Evolutionary conservation across 768 basidiomycete genomes (phyloP).

Genomic region (Lactarius tabidus): DNA sequence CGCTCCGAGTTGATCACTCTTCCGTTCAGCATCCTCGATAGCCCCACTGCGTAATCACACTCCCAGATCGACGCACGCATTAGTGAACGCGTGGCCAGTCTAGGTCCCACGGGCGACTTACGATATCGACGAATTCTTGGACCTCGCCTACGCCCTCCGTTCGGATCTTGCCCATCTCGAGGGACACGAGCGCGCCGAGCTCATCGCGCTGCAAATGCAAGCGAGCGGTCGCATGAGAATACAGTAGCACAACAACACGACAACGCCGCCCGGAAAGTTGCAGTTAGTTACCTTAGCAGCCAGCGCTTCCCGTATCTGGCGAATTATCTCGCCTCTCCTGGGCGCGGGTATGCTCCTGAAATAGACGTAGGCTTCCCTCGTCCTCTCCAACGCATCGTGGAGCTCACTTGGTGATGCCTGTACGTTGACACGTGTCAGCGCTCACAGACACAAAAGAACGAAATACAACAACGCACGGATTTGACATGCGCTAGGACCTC

Average conservation of each 20-base stretch:
- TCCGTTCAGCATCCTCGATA: slow-evolving; percentile 94
- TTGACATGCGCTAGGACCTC: slow-evolving; percentile 74
- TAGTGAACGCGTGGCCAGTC: no score
- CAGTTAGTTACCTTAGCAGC: slow-evolving; percentile 76
- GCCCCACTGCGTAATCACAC: slow-evolving; percentile 93
- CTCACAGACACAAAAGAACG: background rate
- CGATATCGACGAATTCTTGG: slow-evolving; percentile 92
- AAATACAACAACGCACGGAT: slow-evolving; percentile 47
- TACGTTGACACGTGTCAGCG: background rate
- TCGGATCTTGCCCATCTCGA: slow-evolving; percentile 90
- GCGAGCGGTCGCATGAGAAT: background rate
- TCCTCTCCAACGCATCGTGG: slow-evolving; percentile 58
- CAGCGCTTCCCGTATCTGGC: slow-evolving; percentile 83
- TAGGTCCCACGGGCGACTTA: slow-evolving; percentile 38
- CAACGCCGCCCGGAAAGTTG: no score
- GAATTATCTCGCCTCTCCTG: slow-evolving; percentile 78
- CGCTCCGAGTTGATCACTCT: slow-evolving; percentile 83
- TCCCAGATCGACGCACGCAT: slow-evolving; percentile 30
- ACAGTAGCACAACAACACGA: background rate
- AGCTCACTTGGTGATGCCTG: slow-evolving; percentile 74
- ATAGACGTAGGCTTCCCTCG: slow-evolving; percentile 65
- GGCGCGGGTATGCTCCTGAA: slow-evolving; percentile 84
- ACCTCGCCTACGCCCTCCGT: slow-evolving; percentile 92
- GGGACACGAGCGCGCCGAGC: slow-evolving; percentile 76
- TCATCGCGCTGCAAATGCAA: slow-evolving; percentile 58